Evolutionary conservation across 352 stramenopile genomes (phyloP).

Genomic region (Phytophthora pistaciae): DNA sequence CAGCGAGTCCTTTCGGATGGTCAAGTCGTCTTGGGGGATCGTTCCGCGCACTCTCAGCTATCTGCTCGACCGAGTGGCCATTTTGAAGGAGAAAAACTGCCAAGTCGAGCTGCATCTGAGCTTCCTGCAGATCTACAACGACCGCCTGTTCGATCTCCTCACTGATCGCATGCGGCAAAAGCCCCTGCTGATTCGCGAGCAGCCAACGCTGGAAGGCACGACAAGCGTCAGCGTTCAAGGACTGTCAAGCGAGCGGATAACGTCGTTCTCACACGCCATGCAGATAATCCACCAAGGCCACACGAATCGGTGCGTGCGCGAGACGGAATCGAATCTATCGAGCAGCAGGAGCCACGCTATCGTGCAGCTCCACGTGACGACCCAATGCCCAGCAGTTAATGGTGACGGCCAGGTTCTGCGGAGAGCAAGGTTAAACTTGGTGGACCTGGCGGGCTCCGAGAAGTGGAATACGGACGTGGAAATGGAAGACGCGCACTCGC

Average conservation of each 20-base stretch:
- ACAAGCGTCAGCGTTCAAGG: conserved; percentile 71
- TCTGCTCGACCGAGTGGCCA: conserved; percentile 51
- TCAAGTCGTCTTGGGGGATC: conserved; percentile 66
- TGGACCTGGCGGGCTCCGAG: conserved; percentile 83
- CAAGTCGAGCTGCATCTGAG: conserved; percentile 73
- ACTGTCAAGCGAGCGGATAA: conserved; percentile 59
- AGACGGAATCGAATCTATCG: conserved; percentile 88
- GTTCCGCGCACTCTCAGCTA: conserved; percentile 82
- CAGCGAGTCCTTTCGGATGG: conserved; percentile 9
- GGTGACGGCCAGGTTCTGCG: conserved; percentile 49
- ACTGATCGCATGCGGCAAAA: conserved; percentile 72
- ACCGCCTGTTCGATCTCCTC: conserved; percentile 93
- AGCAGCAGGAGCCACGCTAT: conserved; percentile 94
- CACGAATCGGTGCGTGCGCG: conserved; percentile 72
- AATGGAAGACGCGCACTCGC: conserved; percentile 75
- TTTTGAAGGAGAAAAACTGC: conserved; percentile 16
- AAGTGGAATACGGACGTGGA: conserved; percentile 86
- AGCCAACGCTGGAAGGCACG: conserved; percentile 55
- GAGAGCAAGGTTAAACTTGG: conserved; percentile 74
- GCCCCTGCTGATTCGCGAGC: conserved; percentile 76
- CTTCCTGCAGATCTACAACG: conserved; percentile 97
- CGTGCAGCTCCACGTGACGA: conserved; percentile 86
- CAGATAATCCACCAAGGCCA: conserved; percentile 60
- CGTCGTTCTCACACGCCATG: conserved; percentile 56
- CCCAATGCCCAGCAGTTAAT: conserved; percentile 34